Base-by-base conservation (phyloP, 75 land plant species). In the Chamaecyparis obtusa region DNA sequence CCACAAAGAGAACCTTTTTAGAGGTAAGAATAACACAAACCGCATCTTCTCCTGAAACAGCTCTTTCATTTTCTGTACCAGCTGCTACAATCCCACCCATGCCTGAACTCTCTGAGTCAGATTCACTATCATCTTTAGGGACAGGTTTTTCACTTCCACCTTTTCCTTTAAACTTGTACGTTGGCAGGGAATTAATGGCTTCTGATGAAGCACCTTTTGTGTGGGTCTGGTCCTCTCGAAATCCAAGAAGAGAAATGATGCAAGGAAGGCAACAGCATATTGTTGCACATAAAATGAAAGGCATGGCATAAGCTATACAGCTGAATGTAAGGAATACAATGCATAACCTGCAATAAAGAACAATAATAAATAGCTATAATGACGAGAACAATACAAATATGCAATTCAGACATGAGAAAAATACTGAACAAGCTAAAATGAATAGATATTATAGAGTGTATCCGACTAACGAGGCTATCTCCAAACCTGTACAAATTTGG, bases 221-320 rank as follows among this genome's bases (percentile, higher is more conserved):
- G 37, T 95, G 94, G 44, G 81, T 60, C 32, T 93, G 89, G 71
- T 97, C 99, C 83, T 94, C 98, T 27, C 96, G 90, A 84, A 90
- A 91, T 72, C 98, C 95, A 43, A 97, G 75, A 15, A 97, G 84
- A 55, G 98, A 96, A 54, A 97, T 93, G 41, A 97, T 93, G 87
- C 99, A 97, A n/a, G 99, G 99, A 87, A 97, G 86, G 92, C 98
- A 97, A 89, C 99, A 97, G 84, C 99, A 97, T 41, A 97, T 92
- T 32, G 94, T 94, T 82, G 98, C 95, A 87, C 98, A 97, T 21
- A 96, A 84, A 76, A 97, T 93, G 87, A 97, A 97, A 9, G 99
- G 99, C 98, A 97, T 96, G 1, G 99, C 99, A 89, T 97, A 97
- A 13, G 96, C 98, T 79, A 97, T 96, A 74, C 98, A 97, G 92